phyloP scores from a whole-genome alignment of 306 rosid genomes.

The Corylus americana region DNA sequence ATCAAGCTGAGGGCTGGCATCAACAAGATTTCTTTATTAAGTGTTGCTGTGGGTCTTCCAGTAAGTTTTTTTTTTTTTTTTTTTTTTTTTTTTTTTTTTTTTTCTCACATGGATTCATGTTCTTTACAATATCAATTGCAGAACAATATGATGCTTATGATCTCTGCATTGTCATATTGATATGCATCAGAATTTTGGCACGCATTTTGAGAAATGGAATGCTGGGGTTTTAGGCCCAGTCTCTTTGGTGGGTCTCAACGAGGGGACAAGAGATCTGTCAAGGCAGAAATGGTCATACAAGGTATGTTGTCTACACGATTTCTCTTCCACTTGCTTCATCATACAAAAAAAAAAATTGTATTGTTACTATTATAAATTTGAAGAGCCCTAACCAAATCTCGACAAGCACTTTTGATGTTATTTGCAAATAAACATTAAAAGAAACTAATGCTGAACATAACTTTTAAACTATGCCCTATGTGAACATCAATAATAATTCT shows the following conservation, averaged over 20 bases:
- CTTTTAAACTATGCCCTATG: background rate
- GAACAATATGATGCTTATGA: background rate
- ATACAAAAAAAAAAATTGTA: background rate
- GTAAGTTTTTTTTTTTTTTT: conserved; percentile 48
- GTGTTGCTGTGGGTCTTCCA: conserved; percentile 84
- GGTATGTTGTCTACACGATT: conserved; percentile 42
- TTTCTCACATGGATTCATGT: conserved; percentile 11
- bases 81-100: conserved; percentile 32
- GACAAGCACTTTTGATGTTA: background rate
- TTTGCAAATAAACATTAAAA: background rate
- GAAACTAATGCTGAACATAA: background rate
- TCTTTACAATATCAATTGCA: conserved; percentile 1
- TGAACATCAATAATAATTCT: background rate
- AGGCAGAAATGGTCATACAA: conserved; percentile 86
- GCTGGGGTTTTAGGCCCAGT: conserved; percentile 90
- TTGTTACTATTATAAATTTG: too few relatives aligned
- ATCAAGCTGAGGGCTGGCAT: conserved; percentile 70
- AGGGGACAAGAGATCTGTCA: conserved; percentile 89
- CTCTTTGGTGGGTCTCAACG: conserved; percentile 72
- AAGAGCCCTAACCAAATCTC: background rate
- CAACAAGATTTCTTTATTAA: conserved; percentile 87
- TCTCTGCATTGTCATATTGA: conserved; percentile 18
- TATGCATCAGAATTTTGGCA: conserved; percentile 70
- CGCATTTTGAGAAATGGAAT: conserved; percentile 90
- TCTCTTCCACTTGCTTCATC: conserved; percentile 2